phyloP scores from a whole-genome alignment of 805 yeast genomes.

The Candida yuanshanica region DNA sequence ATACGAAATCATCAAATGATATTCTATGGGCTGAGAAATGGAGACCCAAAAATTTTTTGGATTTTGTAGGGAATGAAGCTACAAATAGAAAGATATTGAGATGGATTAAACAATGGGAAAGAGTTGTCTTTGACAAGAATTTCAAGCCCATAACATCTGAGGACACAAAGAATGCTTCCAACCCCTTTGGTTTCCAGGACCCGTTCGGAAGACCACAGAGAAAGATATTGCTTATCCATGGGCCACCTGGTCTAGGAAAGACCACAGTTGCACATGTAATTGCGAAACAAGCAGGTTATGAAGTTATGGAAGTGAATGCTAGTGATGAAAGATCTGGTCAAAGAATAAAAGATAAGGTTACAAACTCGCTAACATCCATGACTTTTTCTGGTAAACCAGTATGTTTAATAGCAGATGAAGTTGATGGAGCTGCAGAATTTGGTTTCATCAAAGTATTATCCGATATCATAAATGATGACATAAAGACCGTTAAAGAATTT shows the following conservation, averaged over 20 bases:
- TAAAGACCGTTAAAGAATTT: constrained; percentile 38
- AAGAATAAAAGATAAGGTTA: constrained; percentile 47
- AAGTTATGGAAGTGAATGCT: constrained; percentile 81
- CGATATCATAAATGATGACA: constrained; percentile 59
- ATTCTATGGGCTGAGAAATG: constrained; percentile 58
- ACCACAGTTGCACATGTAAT: constrained; percentile 82
- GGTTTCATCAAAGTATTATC: constrained; percentile 53
- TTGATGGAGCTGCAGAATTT: constrained; percentile 71
- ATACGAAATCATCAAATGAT: constrained; percentile 1
- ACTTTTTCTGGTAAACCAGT: constrained; percentile 70
- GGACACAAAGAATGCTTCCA: constrained; percentile 2
- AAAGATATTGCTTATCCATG: constrained; percentile 71
- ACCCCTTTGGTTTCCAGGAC: constrained; percentile 28
- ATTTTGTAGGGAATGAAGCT: constrained; percentile 63
- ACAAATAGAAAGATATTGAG: constrained; percentile 51
- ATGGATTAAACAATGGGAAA: constrained; percentile 68
- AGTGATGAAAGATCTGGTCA: constrained; percentile 67
- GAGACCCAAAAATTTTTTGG: constrained; percentile 58
- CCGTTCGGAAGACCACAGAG: constrained; percentile 53
- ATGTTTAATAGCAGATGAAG: constrained; percentile 82
- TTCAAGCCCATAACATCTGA: constrained; percentile 23
- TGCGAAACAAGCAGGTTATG: constrained; percentile 77
- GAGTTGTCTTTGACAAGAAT: constrained; percentile 46
- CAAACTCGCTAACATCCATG: constrained; percentile 58
- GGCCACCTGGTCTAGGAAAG: constrained; percentile 87